Evolutionary conservation across 2,329 filamentous ascomycete genomes (phyloP).

Genomic region (Canariomyces notabilis): DNA sequence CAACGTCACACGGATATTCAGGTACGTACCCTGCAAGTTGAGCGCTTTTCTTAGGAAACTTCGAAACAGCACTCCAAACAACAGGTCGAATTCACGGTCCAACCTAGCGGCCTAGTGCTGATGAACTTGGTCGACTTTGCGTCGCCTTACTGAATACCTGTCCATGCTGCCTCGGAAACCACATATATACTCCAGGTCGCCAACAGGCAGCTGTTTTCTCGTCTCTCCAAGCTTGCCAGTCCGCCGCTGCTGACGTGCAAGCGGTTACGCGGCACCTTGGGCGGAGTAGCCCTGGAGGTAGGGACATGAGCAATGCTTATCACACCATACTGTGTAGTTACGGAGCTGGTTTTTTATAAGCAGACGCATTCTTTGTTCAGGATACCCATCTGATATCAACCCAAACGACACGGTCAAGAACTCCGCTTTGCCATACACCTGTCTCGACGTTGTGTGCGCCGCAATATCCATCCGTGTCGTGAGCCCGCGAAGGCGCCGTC

Average conservation of each 20-base stretch:
- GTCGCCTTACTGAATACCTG: too few species aligned
- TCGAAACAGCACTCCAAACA: slow-evolving; percentile 18
- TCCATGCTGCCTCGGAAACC: slow-evolving; percentile 11
- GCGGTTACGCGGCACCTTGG: slow-evolving; percentile 12
- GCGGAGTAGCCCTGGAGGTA: not conserved
- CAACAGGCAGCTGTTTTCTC: slow-evolving; percentile 7
- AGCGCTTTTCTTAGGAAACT: slow-evolving; percentile 6
- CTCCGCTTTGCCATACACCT: not conserved
- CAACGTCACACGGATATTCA: slow-evolving; percentile 7
- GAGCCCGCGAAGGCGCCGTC: not conserved
- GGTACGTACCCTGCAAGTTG: slow-evolving; percentile 1
- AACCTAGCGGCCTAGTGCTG: too few species aligned
- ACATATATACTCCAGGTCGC: not conserved
- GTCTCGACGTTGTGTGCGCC: not conserved
- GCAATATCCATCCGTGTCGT: too few species aligned
- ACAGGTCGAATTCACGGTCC: not conserved
- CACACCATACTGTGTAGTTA: not conserved
- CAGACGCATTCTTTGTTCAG: not conserved
- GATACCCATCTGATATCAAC: slow-evolving; percentile 10
- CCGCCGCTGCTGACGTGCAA: slow-evolving; percentile 8
- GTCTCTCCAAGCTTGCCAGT: not conserved
- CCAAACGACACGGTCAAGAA: slow-evolving; percentile 7
- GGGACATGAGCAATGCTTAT: not conserved
- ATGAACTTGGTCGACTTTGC: not conserved
- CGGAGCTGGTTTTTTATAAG: not conserved